phyloP scores from a whole-genome alignment of 140 eudicot species.

The Stevia rebaudiana region DNA sequence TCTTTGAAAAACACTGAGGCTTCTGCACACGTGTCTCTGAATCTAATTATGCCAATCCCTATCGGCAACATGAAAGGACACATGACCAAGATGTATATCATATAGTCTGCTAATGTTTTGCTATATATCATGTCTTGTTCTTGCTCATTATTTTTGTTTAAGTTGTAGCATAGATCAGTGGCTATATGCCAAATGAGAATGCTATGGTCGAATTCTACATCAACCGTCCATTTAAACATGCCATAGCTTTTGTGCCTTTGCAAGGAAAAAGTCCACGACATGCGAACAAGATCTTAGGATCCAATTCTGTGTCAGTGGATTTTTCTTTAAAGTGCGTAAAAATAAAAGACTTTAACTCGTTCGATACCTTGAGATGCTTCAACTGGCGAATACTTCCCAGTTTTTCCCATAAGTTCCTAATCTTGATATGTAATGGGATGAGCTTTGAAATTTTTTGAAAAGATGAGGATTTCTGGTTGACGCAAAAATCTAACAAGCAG shows the following conservation, averaged over 20 bases:
- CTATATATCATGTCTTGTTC: conserved; percentile 18
- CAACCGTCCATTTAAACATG: conserved; percentile 25
- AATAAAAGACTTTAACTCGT: conserved; percentile 18
- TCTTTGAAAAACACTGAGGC: conserved; percentile 26
- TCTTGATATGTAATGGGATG: conserved; percentile 8
- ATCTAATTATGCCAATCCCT: conserved; percentile 43
- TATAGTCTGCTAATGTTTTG: conserved; percentile 37
- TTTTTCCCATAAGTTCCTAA: conserved; percentile 11
- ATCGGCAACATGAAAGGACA: conserved; percentile 48
- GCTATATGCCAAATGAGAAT: conserved; percentile 54
- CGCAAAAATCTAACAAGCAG: conserved; percentile 30
- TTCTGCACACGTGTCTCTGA: conserved; percentile 44
- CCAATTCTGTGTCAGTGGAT: conserved; percentile 26
- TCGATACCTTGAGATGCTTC: conserved; percentile 12
- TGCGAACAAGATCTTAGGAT: conserved; percentile 4
- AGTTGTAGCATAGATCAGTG: conserved; percentile 40
- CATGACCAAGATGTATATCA: conserved; percentile 36
- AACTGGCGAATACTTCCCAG: conserved; percentile 19
- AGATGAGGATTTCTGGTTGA: conserved; percentile 9
- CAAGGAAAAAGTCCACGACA: conserved; percentile 25
- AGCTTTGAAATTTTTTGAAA: conserved; percentile 3
- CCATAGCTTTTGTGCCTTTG: conserved; percentile 7
- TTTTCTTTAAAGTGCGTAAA: conserved; percentile 22
- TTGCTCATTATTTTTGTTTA: conserved; percentile 1
- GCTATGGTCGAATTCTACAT: conserved; percentile 45